Base-by-base conservation (phyloP, 192 early-diverging fungal genomes). In the Rhizophagus clarus region DNA sequence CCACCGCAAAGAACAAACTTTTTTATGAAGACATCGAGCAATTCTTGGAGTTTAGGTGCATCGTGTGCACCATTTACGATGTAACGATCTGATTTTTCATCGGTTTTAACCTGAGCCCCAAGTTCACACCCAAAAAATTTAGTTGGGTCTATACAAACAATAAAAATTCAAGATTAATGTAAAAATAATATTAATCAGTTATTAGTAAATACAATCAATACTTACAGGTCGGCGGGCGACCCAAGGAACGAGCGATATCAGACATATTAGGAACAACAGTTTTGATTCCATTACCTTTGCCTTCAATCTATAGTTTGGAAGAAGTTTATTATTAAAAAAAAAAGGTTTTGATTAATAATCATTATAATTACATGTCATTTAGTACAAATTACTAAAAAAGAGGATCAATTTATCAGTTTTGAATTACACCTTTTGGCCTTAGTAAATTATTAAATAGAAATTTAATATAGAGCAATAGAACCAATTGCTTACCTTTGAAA, bases 261-360 rank as follows among this genome's bases (percentile, higher is more conserved):
- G 91, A 79, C 94, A 99, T 98, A 91, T 99, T 99, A 74, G 95
- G 93, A 80, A 99, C 89, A 64, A 97, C 96, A 9, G 98, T 99
- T 87, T 99, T 99, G 87, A 99, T 98, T 77, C 97, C 97, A 89
- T 99, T 99, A 64, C 98, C 98, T 85, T 94, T 96, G 79, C 98
- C 98, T 84, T 99, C 98, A 66, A 98, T 93, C 91, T 96, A 74
- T 10, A n/a, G 20, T 31, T 29, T 9, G 2, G 11, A 66, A 28
- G 40, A 45, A 15, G 22, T 26, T 15, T 7, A 26, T 28, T 14
- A 24, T 10, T 7, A 51, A 49, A 31, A 29, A 17, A 26, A 47
- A 71, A 26, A 28, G 7, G 3, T 4, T 51, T 29, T 51, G 26
- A 49, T 28, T 49, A 29, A 4, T 20, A 61, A 61, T n/a, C 10